Conservation (phyloP, 2,329 filamentous ascomycete genomes). For the Graphilbum sp. region DNA sequence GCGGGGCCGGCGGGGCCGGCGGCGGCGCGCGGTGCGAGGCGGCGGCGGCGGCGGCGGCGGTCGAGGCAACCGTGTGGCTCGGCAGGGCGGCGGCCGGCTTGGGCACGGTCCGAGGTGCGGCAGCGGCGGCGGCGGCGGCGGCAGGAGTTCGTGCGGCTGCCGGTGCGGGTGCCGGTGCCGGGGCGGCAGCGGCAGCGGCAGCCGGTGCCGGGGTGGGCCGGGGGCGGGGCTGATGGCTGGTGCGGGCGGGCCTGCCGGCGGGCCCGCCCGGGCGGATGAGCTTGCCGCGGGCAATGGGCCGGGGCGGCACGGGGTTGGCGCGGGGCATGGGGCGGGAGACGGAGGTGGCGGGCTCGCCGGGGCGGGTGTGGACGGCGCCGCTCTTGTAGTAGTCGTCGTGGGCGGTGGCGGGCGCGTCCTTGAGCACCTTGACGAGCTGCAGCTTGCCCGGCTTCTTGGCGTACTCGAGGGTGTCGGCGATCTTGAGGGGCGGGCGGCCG, state of each 20-base stretch:
- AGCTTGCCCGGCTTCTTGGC: constrained; percentile 96
- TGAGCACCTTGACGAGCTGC: constrained; percentile 73
- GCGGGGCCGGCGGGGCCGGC: constrained; percentile 52
- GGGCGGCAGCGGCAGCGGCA: constrained; percentile 26
- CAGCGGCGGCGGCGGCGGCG: constrained; percentile 10
- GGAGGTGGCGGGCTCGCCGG: constrained; percentile 70
- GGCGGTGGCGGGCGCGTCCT: constrained; percentile 60
- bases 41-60: constrained; percentile 15
- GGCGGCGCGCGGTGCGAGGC: constrained; percentile 40
- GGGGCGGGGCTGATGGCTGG: constrained; percentile 37
- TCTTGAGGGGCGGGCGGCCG: constrained; percentile 68
- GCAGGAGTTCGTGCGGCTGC: constrained; percentile 20
- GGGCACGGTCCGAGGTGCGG: constrained; percentile 1
- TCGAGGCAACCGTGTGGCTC: constrained; percentile 10
- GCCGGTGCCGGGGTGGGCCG: constrained; percentile 21
- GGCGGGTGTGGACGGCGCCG: constrained; percentile 70
- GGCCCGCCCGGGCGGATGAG: constrained; percentile 85
- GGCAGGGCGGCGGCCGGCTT: constrained; percentile 7
- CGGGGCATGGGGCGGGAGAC: constrained; percentile 73
- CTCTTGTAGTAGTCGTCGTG: constrained; percentile 94
- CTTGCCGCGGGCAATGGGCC: constrained; percentile 86
- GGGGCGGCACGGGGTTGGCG: constrained; percentile 68
- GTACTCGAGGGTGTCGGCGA: constrained; percentile 78
- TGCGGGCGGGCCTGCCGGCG: constrained; percentile 44
- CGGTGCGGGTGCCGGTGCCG: constrained; percentile 49